Percentiles rank a stretch among this genome's conserved stretches.
Conservation (phyloP, 2,329 filamentous ascomycete species). For the Fonsecaea nubica region DNA sequence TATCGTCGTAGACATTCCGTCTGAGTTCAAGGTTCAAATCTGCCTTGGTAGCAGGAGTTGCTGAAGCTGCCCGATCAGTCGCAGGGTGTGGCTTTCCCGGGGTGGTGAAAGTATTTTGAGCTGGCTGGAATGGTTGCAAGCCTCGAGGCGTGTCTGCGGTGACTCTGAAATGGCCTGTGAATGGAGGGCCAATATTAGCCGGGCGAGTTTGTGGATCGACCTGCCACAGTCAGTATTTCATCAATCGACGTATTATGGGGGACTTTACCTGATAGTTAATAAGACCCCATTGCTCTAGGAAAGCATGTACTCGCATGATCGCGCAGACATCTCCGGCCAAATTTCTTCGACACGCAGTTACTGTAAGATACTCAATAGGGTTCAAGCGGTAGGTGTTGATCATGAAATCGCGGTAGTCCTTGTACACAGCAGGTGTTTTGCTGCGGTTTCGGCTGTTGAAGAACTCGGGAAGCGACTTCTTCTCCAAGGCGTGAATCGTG, state of each 20-base stretch:
- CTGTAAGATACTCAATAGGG: constrained; percentile 92
- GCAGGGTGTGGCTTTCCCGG: constrained; percentile 66
- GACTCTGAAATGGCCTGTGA: constrained; percentile 96
- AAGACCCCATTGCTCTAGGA: constrained; percentile 97
- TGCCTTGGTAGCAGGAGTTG: constrained; percentile 71
- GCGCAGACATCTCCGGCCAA: constrained; percentile 96
- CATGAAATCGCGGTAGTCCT: constrained; percentile 99
- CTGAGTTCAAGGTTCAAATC: constrained; percentile 92
- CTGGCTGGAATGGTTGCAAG: constrained; percentile 92
- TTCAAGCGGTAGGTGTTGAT: constrained; percentile 98
- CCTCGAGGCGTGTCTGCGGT: constrained; percentile 95
- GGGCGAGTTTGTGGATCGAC: constrained; percentile 95
- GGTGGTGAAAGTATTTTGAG: constrained; percentile 72
- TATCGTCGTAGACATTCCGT: constrained; percentile 93
- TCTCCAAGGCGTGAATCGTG: constrained; percentile 85
- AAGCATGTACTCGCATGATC: constrained; percentile 98
- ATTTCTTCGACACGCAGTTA: constrained; percentile 93
- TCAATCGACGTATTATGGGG: background rate
- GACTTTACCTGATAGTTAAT: constrained; percentile 92
- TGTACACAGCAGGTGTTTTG: constrained; percentile 96
- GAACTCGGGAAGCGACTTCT: constrained; percentile 94
- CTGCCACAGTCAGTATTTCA: constrained; percentile 57
- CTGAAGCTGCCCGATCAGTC: constrained; percentile 74
- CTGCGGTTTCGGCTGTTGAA: constrained; percentile 98
- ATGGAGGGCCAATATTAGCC: constrained; percentile 93